Evolutionary conservation across 208 protist species (phyloP), one percentile per base, ranked within the genome.

Genomic region (Leishmania major): DNA sequence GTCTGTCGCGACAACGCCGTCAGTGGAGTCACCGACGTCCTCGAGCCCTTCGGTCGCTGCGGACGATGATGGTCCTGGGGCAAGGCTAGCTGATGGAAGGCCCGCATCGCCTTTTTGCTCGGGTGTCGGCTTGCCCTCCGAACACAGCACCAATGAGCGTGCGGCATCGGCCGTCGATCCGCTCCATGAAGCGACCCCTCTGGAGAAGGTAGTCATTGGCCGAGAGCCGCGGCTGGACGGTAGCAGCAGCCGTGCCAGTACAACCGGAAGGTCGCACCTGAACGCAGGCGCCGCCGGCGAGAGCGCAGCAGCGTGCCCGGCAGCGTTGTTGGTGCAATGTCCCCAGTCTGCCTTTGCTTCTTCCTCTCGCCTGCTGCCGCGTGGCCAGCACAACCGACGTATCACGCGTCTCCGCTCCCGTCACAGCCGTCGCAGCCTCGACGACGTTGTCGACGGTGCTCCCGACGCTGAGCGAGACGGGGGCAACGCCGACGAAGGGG

Each of bases 1-100:
- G 6, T 86, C 83, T 15, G 60, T 28, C 31, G n/a, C 59, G 10
- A 57, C 10, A 66, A 86, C 83, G 11, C 83, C 83, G 28, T 82
- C 78, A 25, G 74, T 86, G 78, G 74, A 80, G 74, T 80, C 77
- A 7, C 83, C 78, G 37, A 85, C 81, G 19, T 78, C 76, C 8
- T 79, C 76, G n/a, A 67, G n/a, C 59, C 47, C 35, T 11, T 71
- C 59, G 31, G 49, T 22, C 17, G 67, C 53, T 7, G 79, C 45
- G 10, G 55, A 80, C 40, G 35, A 53, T 5, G 47, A 43, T n/a
- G 67, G 31, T 35, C 17, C 45, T 15, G 79, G 15, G 40, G 40
- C 43, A 1, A 49, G 45, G 43, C 31, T 51, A 3, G 62, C 53
- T 13, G 59, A 22, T 25, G 28, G 13, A 43, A 13, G 25, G 53